phyloP scores from a whole-genome alignment of 2,329 filamentous ascomycete genomes.

The Monosporascus cannonballus region DNA sequence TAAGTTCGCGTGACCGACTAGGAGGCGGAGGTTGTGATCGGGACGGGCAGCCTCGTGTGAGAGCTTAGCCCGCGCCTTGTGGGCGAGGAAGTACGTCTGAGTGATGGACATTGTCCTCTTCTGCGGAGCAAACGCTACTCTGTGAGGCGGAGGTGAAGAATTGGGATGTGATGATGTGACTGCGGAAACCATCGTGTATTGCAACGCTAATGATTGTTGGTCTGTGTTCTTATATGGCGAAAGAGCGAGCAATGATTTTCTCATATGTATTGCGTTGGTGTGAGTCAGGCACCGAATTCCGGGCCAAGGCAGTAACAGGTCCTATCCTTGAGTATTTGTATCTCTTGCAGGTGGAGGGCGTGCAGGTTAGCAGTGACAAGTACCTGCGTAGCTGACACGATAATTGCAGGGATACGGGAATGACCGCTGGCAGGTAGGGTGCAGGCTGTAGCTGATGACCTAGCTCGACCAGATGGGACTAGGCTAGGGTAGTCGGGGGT shows the following conservation, averaged over 20 bases:
- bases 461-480: background rate
- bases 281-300: conserved; percentile 31
- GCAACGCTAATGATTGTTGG: conserved; percentile 8
- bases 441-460: background rate
- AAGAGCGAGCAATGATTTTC: conserved; percentile 18
- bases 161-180: conserved; percentile 18
- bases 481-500: background rate
- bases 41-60: conserved; percentile 81
- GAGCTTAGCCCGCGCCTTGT: conserved; percentile 95
- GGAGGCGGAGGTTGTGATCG: conserved; percentile 89
- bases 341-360: conserved; percentile 17
- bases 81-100: conserved; percentile 96
- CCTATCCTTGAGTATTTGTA: conserved; percentile 25
- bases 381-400: background rate
- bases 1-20: conserved; percentile 97
- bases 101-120: conserved; percentile 95
- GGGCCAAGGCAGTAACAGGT: conserved; percentile 24
- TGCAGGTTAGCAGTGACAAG: background rate
- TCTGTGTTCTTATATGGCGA: conserved; percentile 24
- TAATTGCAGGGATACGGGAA: too few species aligned
- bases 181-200: conserved; percentile 31
- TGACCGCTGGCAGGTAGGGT: background rate
- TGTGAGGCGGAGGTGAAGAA: conserved; percentile 21
- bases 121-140: conserved; percentile 37
- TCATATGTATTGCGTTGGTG: conserved; percentile 17